A percentile compares a stretch with the other conserved stretches of the same genome.
Evolutionary conservation across 176 grass and related monocot genomes (phyloP).

Genomic region (Oryza coarctata): DNA sequence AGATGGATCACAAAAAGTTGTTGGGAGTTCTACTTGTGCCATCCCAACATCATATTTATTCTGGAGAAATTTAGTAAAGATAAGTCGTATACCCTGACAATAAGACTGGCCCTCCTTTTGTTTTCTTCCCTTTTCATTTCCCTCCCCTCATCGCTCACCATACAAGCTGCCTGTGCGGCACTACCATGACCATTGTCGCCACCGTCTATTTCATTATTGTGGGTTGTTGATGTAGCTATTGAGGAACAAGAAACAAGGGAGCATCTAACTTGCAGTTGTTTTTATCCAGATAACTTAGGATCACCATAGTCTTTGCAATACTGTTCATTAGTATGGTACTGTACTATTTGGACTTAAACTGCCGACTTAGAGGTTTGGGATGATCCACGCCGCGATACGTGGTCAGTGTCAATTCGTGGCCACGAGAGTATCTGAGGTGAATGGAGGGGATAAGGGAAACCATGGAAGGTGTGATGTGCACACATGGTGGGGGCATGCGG

Average conservation of each 20-base stretch:
- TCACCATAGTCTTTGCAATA: neutral
- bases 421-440: conserved; percentile 45
- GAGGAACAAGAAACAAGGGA: neutral
- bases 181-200: neutral
- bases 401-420: conserved; percentile 25
- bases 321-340: neutral
- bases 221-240: neutral
- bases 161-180: neutral
- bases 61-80: neutral
- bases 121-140: neutral
- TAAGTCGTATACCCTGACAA: neutral
- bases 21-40: neutral
- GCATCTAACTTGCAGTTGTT: neutral
- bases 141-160: too few relatives aligned
- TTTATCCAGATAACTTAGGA: neutral
- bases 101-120: neutral
- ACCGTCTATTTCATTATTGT: neutral
- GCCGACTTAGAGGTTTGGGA: neutral
- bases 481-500: conserved; percentile 41
- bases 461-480: conserved; percentile 47
- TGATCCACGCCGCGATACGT: neutral
- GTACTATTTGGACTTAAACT: neutral
- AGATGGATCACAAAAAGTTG: neutral
- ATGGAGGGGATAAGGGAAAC: conserved; percentile 50
- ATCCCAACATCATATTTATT: conserved; percentile 18